phyloP scores from a whole-genome alignment of 139 green algal genomes.

The Chlorella sp. region DNA sequence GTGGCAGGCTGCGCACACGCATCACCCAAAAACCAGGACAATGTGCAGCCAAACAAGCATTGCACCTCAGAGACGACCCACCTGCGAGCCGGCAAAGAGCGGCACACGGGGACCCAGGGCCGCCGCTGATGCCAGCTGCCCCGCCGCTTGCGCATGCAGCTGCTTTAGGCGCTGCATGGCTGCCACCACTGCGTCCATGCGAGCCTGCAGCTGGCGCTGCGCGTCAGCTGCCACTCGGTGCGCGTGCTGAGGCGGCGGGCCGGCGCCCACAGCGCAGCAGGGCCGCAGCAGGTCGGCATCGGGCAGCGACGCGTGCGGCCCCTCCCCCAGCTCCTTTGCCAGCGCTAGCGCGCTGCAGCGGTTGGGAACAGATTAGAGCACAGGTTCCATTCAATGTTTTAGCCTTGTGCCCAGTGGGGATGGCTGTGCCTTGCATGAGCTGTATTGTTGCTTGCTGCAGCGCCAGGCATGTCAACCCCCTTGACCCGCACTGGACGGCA shows the following conservation, averaged over 20 bases:
- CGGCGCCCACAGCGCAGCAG: not conserved
- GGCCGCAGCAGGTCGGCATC: not conserved
- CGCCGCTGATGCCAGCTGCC: not conserved
- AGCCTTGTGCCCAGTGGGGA: no score
- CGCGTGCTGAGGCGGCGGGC: not conserved
- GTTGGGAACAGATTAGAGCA: not conserved
- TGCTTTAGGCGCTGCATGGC: slow-evolving; percentile 32
- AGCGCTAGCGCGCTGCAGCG: slow-evolving; percentile 9
- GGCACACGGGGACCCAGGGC: not conserved
- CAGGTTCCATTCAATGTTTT: no score
- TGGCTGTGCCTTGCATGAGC: no score
- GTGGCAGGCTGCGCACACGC: no score
- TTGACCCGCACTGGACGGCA: not conserved
- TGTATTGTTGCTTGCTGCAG: no score
- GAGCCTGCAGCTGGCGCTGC: not conserved
- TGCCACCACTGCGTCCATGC: slow-evolving; percentile 21
- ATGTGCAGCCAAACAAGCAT: no score
- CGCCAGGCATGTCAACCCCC: no score
- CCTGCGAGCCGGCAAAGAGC: slow-evolving; percentile 16
- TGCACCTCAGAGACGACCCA: no score
- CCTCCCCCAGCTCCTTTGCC: slow-evolving; percentile 7
- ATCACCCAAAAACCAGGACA: no score
- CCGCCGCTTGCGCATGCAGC: slow-evolving; percentile 14
- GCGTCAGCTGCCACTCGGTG: not conserved
- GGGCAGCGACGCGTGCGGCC: not conserved